Conservation (phyloP, 768 basidiomycete species). For the Psilocybe cyanescens region DNA sequence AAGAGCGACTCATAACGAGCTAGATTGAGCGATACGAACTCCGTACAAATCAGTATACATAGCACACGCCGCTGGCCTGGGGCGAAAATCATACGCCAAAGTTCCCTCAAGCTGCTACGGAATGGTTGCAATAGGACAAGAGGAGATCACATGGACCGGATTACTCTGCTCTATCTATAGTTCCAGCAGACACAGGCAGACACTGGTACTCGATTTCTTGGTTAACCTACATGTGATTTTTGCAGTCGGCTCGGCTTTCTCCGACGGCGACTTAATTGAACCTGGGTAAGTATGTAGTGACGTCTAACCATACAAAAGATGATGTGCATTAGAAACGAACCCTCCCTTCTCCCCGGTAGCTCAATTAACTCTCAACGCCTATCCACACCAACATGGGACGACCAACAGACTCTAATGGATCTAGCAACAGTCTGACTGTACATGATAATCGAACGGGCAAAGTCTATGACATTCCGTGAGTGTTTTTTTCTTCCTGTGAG, state of each 20-base stretch:
- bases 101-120: not conserved
- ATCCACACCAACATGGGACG: slow-evolving; percentile 29
- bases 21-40: too few relatives aligned
- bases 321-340: not conserved
- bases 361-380: not conserved
- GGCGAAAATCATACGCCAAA: not conserved
- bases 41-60: not conserved
- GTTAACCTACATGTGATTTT: slow-evolving; percentile 6
- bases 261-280: slow-evolving; percentile 7
- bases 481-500: slow-evolving; percentile 16
- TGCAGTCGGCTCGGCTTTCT: not conserved
- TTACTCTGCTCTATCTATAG: not conserved
- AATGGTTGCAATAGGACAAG: not conserved
- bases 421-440: slow-evolving; percentile 58
- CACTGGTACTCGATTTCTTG: too few relatives aligned
- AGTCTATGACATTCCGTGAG: slow-evolving; percentile 74
- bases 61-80: not conserved
- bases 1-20: too few relatives aligned
- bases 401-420: slow-evolving; percentile 21
- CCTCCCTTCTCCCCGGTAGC: slow-evolving; percentile 8
- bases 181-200: not conserved
- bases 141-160: not conserved
- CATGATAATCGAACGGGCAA: slow-evolving; percentile 87
- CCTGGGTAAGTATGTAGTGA: slow-evolving; percentile 9
- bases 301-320: slow-evolving; percentile 13